Percentiles rank a stretch among this genome's conserved stretches.
Evolutionary conservation across 1,284 basidiomycete genomes (phyloP).

Genomic region (Inonotus obliquus): DNA sequence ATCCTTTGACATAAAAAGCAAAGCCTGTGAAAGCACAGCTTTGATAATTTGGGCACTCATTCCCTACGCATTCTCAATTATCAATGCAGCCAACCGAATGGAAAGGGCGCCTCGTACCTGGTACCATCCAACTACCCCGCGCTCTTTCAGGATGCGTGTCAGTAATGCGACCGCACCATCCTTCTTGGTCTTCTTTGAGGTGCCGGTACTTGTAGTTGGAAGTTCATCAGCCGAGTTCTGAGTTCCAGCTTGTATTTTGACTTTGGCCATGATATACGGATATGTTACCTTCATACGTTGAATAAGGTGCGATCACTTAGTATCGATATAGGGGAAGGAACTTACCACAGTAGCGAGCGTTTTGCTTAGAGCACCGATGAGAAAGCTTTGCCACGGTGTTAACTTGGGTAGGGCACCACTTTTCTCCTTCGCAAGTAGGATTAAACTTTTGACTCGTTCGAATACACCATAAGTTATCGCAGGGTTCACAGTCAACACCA

Average conservation of each 20-base stretch:
- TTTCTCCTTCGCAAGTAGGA: slow-evolving; percentile 51
- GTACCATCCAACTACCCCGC: slow-evolving; percentile 91
- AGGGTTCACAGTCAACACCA: slow-evolving; percentile 95
- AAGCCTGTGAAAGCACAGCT: slow-evolving; percentile 80
- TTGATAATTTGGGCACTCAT: slow-evolving; percentile 91
- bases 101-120: slow-evolving; percentile 56
- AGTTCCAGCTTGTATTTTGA: slow-evolving; percentile 86
- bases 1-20: slow-evolving; percentile 79
- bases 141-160: slow-evolving; percentile 62
- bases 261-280: slow-evolving; percentile 96
- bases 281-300: slow-evolving; percentile 66
- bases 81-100: background rate
- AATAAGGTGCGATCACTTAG: background rate
- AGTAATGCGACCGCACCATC: slow-evolving; percentile 78
- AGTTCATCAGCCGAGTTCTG: slow-evolving; percentile 43
- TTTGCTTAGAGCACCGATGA: slow-evolving; percentile 92
- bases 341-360: slow-evolving; percentile 91
- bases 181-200: slow-evolving; percentile 46
- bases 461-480: slow-evolving; percentile 98
- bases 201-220: slow-evolving; percentile 30
- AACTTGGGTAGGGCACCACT: slow-evolving; percentile 54
- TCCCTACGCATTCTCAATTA: slow-evolving; percentile 45
- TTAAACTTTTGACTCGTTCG: slow-evolving; percentile 81
- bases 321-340: slow-evolving; percentile 19
- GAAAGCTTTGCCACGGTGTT: slow-evolving; percentile 78